Conservation (phyloP, 2,329 filamentous ascomycete species). For the Botrytis porri region DNA sequence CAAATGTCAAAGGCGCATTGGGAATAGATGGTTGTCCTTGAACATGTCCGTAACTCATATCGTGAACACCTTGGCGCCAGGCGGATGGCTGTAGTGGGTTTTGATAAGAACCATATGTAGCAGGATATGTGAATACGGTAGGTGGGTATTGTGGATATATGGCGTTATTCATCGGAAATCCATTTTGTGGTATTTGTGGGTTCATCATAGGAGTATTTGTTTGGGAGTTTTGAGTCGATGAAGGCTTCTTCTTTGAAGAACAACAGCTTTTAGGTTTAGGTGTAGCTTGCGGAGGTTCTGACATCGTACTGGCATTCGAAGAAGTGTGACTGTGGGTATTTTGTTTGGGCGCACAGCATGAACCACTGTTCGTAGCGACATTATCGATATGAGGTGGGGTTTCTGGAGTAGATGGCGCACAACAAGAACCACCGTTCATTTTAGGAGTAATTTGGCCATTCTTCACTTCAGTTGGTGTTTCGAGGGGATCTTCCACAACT, state of each 20-base stretch:
- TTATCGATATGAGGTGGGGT: constrained; percentile 7
- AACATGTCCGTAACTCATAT: constrained; percentile 40
- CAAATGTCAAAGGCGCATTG: constrained; percentile 23
- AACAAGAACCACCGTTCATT: constrained; percentile 23
- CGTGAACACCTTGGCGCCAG: constrained; percentile 49
- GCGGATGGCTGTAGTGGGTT: constrained; percentile 54
- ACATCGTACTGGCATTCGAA: constrained; percentile 29
- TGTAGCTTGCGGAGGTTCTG: constrained; percentile 24
- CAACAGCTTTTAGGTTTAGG: constrained; percentile 39
- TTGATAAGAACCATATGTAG: constrained; percentile 53
- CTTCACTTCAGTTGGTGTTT: constrained; percentile 24
- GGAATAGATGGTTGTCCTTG: constrained; percentile 29
- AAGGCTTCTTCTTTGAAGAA: constrained; percentile 35
- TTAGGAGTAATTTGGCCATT: constrained; percentile 23
- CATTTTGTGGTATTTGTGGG: constrained; percentile 34
- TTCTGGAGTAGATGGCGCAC: constrained; percentile 15
- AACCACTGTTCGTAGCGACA: constrained; percentile 22
- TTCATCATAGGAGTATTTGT: constrained; percentile 18
- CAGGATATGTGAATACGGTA: constrained; percentile 52
- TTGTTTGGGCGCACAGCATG: constrained; percentile 29
- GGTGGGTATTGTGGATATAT: constrained; percentile 34
- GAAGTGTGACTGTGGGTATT: constrained; percentile 29
- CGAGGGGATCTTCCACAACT: constrained; percentile 30
- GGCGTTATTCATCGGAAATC: constrained; percentile 27
- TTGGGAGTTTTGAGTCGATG: constrained; percentile 26